A percentile compares a stretch with the other conserved stretches of the same genome.
Conservation (phyloP, 805 yeast species). For the Komagataella kurtzmanii region DNA sequence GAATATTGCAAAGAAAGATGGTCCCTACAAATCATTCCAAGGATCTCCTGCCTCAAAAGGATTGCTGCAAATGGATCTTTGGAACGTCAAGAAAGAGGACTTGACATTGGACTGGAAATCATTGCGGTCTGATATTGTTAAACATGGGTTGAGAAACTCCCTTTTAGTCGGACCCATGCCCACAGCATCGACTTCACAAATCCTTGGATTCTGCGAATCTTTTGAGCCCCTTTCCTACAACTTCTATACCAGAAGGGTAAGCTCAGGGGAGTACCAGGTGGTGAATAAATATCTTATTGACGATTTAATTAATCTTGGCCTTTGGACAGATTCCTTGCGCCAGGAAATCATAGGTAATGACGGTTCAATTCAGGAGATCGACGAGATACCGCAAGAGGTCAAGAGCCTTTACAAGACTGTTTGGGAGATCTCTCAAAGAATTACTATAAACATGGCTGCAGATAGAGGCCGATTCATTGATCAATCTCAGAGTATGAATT, state of each 20-base stretch:
- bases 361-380: conserved; percentile 77
- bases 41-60: conserved; percentile 93
- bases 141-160: conserved; percentile 75
- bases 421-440: conserved; percentile 89
- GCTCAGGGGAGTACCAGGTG: conserved; percentile 89
- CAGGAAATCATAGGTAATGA: conserved; percentile 60
- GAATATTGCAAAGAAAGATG: conserved; percentile 61
- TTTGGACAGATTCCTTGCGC: conserved; percentile 77
- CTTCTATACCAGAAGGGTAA: conserved; percentile 78
- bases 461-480: conserved; percentile 65
- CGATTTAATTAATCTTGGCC: conserved; percentile 68
- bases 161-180: conserved; percentile 93
- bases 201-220: conserved; percentile 87
- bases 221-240: conserved; percentile 94
- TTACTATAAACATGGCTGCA: conserved; percentile 77
- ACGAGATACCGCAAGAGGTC: conserved; percentile 59
- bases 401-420: conserved; percentile 43
- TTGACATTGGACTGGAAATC: conserved; percentile 77
- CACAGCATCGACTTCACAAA: conserved; percentile 95
- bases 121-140: conserved; percentile 43
- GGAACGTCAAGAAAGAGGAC: conserved; percentile 43
- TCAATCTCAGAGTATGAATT: conserved; percentile 89
- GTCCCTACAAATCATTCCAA: conserved; percentile 57
- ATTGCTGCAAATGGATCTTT: conserved; percentile 70
- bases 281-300: conserved; percentile 77